Evolutionary conservation across 805 yeast species (phyloP), one percentile per base, ranked within the genome.

Genomic region (Maudiozyma bulderi): DNA sequence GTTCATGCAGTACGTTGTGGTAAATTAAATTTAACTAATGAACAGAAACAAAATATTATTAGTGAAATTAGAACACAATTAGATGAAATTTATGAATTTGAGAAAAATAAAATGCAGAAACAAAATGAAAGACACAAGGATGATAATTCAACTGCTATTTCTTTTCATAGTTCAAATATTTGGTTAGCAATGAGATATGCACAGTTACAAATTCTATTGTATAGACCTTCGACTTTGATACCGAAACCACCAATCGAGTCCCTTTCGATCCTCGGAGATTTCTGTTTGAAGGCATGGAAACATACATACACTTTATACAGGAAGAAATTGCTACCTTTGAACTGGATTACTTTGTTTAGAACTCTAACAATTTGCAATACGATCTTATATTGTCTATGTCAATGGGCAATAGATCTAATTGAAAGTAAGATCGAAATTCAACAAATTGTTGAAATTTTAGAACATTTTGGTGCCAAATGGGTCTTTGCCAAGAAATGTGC

Each of bases 331-430:
- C 56, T 76, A 33, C 80, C 80, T 0, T 57, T 73, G 50, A 75
- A 73, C 49, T 76, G 81, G 81, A 71, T 74, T 20, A 73, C 78
- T 1, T 55, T 73, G 8, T 71, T 73, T 53, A 64, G 77, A 47
- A 70, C 76, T 29, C 51, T 76, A 32, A 70, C 74, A 13, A 68
- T 69, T n/a, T 74, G 78, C 57, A 70, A 77, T 20, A 71, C 76
- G 1, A 64, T 76, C 15, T 55, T 76, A 2, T 73, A 69, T 54
- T 75, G 80, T 54, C 52, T 76, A 15, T 71, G 76, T 46, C 73
- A 71, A 43, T 70, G 75, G 70, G 64, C 72, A 37, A 70, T 75
- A 33, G 77, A 77, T 56, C 56, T 75, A 20, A 59, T 67, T 13
- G 76, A 71, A 49, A 66, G 76, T 31, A 72, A 73, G 51, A 68